A percentile compares a stretch with the other conserved stretches of the same genome.
These are phyloP conservation scores for Candida boidinii DNA, from an alignment of 805 yeast species.

Conservation along the genomic window DNA sequence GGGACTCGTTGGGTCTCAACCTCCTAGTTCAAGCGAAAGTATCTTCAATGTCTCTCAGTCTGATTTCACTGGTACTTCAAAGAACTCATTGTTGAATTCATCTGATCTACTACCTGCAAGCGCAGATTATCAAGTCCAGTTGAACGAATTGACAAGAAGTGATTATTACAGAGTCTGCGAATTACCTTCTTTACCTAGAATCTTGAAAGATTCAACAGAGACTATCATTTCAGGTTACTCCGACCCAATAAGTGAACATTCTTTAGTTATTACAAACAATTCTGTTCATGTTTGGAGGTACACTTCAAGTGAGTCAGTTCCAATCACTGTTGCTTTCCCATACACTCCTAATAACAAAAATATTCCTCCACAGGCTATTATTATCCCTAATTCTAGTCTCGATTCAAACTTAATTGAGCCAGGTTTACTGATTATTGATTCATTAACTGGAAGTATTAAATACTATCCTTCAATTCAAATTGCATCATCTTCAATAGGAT, in stretches of 20 bases:
- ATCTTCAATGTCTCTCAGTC: too few relatives aligned
- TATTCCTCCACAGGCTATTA: conserved; percentile 41
- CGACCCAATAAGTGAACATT: conserved; percentile 21
- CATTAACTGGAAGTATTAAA: conserved; percentile 46
- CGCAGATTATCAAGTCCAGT: too few relatives aligned
- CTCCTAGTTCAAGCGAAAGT: too few relatives aligned
- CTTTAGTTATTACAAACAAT: conserved; percentile 31
- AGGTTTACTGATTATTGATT: conserved; percentile 62
- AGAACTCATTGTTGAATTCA: too few relatives aligned
- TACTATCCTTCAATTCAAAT: conserved; percentile 71
- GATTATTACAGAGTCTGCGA: conserved; percentile 48
- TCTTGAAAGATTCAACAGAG: conserved; percentile 21
- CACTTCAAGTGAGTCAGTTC: conserved; percentile 49
- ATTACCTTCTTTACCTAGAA: conserved; percentile 47
- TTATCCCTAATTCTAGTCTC: conserved; percentile 51
- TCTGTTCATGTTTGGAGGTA: conserved; percentile 64
- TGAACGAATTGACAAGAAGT: conserved; percentile 45
- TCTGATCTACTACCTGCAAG: too few relatives aligned
- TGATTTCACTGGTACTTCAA: too few relatives aligned
- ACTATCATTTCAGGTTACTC: conserved; percentile 8
- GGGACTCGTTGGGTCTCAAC: too few relatives aligned
- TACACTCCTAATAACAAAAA: conserved; percentile 19
- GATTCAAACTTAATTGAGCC: conserved; percentile 40
- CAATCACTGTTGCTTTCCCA: conserved; percentile 48
- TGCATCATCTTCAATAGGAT: conserved; percentile 53